Conservation (phyloP, 768 basidiomycete genomes). For the Cytidiella melzeri region DNA sequence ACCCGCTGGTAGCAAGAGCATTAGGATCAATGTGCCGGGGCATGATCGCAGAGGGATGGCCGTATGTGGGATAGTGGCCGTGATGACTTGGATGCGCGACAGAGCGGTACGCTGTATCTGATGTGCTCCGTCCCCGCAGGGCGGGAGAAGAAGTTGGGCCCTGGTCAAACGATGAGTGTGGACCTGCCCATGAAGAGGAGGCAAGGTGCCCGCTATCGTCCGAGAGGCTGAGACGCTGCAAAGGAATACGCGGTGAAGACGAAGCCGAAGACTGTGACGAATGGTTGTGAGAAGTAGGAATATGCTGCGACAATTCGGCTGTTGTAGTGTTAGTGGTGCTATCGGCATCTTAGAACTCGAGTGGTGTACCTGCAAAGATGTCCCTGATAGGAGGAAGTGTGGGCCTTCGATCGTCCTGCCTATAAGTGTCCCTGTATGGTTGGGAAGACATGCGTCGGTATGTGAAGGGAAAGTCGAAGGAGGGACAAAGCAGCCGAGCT, state of each 20-base stretch:
- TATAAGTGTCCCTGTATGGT: conserved; percentile 14
- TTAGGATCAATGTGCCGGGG: conserved; percentile 12
- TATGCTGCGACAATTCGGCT: conserved; percentile 23
- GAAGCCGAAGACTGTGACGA: conserved; percentile 13
- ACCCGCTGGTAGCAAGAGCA: conserved; percentile 20
- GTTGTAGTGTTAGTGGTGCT: background rate
- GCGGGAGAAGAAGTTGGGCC: conserved; percentile 8
- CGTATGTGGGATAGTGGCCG: conserved; percentile 11
- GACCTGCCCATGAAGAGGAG: conserved; percentile 14
- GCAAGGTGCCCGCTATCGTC: conserved; percentile 14
- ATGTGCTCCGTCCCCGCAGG: conserved; percentile 12
- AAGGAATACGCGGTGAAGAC: conserved; percentile 19
- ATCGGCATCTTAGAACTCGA: background rate
- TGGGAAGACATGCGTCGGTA: conserved; percentile 21
- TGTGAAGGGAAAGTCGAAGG: background rate
- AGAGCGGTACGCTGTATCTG: conserved; percentile 15
- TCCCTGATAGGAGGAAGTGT: conserved; percentile 70
- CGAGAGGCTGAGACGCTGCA: conserved; percentile 16
- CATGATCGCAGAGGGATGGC: conserved; percentile 7
- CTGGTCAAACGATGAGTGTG: conserved; percentile 10
- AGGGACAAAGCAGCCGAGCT: conserved; percentile 3
- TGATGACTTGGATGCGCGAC: conserved; percentile 10
- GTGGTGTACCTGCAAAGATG: conserved; percentile 49
- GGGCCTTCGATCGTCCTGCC: conserved; percentile 36
- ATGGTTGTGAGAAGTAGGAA: conserved; percentile 17